Evolutionary conservation across 352 stramenopile species (phyloP).

Genomic region (Phytophthora sp.): DNA sequence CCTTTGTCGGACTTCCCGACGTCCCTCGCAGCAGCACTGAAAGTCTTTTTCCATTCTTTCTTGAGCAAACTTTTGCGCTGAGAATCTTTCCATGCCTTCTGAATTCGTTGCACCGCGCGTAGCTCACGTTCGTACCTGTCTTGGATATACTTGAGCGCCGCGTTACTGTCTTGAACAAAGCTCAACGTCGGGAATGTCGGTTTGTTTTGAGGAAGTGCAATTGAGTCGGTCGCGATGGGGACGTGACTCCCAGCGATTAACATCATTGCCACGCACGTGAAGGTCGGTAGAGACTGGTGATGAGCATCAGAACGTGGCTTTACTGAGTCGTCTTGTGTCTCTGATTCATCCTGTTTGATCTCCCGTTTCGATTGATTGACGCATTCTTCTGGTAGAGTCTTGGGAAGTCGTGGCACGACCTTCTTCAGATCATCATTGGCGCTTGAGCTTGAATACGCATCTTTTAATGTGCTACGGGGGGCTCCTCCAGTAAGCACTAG

Average conservation of each 20-base stretch:
- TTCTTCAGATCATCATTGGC: slow-evolving; percentile 14
- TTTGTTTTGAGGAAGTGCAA: neutral
- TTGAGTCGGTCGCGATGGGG: slow-evolving; percentile 22
- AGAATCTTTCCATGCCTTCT: slow-evolving; percentile 33
- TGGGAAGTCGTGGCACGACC: neutral
- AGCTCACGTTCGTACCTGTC: slow-evolving; percentile 12
- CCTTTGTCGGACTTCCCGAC: neutral
- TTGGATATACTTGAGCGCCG: slow-evolving; percentile 13
- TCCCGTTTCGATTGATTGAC: neutral
- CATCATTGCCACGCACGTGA: slow-evolving; percentile 51
- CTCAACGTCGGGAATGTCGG: neutral
- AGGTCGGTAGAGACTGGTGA: slow-evolving; percentile 28
- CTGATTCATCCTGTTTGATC: neutral
- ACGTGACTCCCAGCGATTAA: slow-evolving; percentile 46
- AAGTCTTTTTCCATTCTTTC: neutral
- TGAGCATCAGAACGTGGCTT: slow-evolving; percentile 1
- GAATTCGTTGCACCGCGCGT: slow-evolving; percentile 36
- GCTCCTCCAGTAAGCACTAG: slow-evolving; percentile 6
- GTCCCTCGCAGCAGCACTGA: neutral
- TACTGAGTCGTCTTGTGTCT: neutral
- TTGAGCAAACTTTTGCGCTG: slow-evolving; percentile 8
- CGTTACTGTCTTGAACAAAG: slow-evolving; percentile 5
- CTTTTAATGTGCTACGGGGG: slow-evolving; percentile 5
- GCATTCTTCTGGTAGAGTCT: neutral
- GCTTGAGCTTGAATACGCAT: neutral